Evolutionary conservation across 1,284 basidiomycete species (phyloP).

Genomic region (Erythrobasidium hasegawianum): DNA sequence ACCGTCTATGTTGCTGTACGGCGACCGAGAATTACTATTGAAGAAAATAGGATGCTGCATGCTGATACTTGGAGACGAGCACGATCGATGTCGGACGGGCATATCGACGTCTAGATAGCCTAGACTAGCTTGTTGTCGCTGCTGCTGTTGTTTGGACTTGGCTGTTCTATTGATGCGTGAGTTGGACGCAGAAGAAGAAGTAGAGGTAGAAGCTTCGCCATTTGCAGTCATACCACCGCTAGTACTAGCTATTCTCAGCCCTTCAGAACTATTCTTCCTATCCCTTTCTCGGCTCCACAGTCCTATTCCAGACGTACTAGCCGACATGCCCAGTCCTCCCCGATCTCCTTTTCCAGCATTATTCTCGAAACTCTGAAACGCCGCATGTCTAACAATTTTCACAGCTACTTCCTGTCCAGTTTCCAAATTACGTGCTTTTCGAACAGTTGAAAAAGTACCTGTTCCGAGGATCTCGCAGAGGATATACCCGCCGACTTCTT

Average conservation of each 20-base stretch:
- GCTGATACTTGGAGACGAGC: conserved; percentile 6
- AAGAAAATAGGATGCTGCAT: not conserved
- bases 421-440: conserved; percentile 62
- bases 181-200: not conserved
- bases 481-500: conserved; percentile 56
- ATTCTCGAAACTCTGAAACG: conserved; percentile 40
- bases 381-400: conserved; percentile 64
- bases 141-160: not conserved
- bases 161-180: not conserved
- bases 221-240: no score
- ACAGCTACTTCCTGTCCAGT: conserved; percentile 69
- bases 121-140: not conserved
- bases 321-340: not conserved
- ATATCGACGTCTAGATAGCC: not conserved
- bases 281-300: not conserved
- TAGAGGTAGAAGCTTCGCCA: not conserved
- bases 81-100: not conserved
- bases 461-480: conserved; percentile 73
- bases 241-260: not conserved
- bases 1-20: not conserved
- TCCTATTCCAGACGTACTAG: not conserved
- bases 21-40: not conserved
- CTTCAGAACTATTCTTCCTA: not conserved
- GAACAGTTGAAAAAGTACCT: conserved; percentile 82
- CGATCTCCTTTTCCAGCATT: not conserved